phyloP scores from a whole-genome alignment of 768 basidiomycete species.

The Hygrocybe coccinea region DNA sequence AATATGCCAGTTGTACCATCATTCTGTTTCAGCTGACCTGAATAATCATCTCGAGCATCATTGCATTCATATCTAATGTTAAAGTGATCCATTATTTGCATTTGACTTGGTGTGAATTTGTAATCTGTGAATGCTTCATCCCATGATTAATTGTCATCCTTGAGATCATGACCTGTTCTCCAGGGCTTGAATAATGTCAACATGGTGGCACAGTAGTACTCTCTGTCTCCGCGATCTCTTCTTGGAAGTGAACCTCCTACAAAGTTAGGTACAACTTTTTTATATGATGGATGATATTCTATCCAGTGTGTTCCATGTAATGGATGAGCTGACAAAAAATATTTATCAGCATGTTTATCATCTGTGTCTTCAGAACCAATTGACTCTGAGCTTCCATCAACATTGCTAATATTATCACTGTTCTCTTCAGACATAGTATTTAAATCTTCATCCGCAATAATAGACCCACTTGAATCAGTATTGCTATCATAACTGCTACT shows the following conservation, averaged over 20 bases:
- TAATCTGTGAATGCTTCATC: conserved; percentile 21
- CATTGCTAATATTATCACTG: too few relatives aligned
- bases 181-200: conserved; percentile 16
- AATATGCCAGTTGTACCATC: background rate
- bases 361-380: too few relatives aligned
- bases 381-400: too few relatives aligned
- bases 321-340: too few relatives aligned
- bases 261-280: conserved; percentile 24
- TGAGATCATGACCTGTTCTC: conserved; percentile 23
- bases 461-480: too few relatives aligned
- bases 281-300: background rate
- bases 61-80: conserved; percentile 33
- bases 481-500: too few relatives aligned
- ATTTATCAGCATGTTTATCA: too few relatives aligned
- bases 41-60: conserved; percentile 34
- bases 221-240: conserved; percentile 24
- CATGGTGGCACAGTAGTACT: conserved; percentile 29
- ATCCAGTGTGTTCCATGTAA: too few relatives aligned
- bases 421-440: too few relatives aligned
- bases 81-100: conserved; percentile 25
- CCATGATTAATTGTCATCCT: conserved; percentile 18
- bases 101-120: conserved; percentile 11
- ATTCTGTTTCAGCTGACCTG: conserved; percentile 6
- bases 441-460: too few relatives aligned
- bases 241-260: conserved; percentile 24